Evolutionary conservation across 2,329 filamentous ascomycete species (phyloP), one percentile per base, ranked within the genome.

Genomic region (Thelonectria discophora): DNA sequence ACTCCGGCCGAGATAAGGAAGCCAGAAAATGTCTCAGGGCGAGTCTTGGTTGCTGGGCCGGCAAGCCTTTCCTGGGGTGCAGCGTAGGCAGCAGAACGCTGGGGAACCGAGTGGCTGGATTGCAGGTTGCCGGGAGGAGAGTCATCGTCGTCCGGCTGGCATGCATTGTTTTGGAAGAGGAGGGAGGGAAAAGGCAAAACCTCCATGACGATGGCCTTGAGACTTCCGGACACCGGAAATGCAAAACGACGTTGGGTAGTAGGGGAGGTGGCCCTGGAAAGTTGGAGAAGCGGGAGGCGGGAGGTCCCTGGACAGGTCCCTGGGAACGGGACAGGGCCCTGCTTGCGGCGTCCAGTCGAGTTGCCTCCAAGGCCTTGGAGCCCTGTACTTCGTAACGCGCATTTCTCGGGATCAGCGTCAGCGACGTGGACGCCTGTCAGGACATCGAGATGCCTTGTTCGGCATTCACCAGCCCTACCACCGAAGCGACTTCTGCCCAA

Each of bases 391-490:
- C n/a, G n/a, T 39, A 17, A 12, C 34, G 30, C 39, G 49, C 39
- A 42, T 43, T 56, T 27, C 13, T 46, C 46, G 46, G 54, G 46
- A 57, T 50, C 40, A 20, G 15, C 49, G 39, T 39, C 42, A 21
- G 43, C 13, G 53, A 55, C 32, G 40, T 15, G 45, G 17, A 54
- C 45, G 43, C 50, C 34, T 24, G 59, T 39, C 24, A 18, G 45
- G 42, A 39, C 15, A 53, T 64, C 47, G 24, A 66, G 49, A 71
- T 58, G 47, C 42, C 58, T 69, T 66, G 60, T 66, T 70, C 46
- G 30, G 60, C 55, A 51, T 51, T 63, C 27, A 30, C 67, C 66
- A 70, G 66, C 68, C 68, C 66, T 55, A 45, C n/a, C 42, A 37
- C 56, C 37, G 45, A 56, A 43, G 10, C 42, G 34, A 40, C 46